phyloP scores from a whole-genome alignment of 1,284 basidiomycete genomes.

The Trichosporon sp. region DNA sequence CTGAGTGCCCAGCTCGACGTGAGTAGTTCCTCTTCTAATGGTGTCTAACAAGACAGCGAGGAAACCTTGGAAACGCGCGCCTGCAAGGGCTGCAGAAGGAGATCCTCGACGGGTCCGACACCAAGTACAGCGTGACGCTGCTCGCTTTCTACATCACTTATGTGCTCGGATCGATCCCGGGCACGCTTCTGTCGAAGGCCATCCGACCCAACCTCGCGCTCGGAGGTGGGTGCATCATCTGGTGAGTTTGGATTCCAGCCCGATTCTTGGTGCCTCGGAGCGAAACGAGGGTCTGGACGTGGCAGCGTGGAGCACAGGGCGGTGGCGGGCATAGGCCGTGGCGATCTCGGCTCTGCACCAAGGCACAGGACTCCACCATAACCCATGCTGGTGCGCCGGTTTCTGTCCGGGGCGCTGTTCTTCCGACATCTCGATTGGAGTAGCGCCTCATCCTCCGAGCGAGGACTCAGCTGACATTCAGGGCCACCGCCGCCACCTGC shows the following conservation, averaged over 20 bases:
- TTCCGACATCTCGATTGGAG: not conserved
- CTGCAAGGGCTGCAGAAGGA: constrained; percentile 41
- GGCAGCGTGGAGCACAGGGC: not conserved
- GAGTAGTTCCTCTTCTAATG: not conserved
- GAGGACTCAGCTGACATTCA: not conserved
- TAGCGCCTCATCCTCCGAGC: no score
- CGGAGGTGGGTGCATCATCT: constrained; percentile 7
- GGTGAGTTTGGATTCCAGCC: constrained; percentile 8
- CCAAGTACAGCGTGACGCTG: constrained; percentile 44
- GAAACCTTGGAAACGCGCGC: constrained; percentile 41
- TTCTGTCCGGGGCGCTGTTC: not conserved
- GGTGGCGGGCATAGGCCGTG: not conserved
- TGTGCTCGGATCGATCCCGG: constrained; percentile 30
- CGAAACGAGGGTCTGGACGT: no score
- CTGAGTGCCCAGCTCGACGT: constrained; percentile 20
- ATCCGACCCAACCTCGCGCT: constrained; percentile 5
- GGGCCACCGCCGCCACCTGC: constrained; percentile 50
- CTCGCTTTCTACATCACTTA: constrained; percentile 46
- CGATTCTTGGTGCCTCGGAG: not conserved
- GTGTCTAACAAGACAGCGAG: constrained; percentile 30
- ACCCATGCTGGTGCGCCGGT: not conserved
- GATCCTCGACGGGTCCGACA: constrained; percentile 38
- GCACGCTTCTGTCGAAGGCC: constrained; percentile 15
- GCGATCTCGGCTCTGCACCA: not conserved
- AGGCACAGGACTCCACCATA: not conserved